phyloP scores from a whole-genome alignment of 2,329 filamentous ascomycete genomes.

The Pseudocercospora vitis region DNA sequence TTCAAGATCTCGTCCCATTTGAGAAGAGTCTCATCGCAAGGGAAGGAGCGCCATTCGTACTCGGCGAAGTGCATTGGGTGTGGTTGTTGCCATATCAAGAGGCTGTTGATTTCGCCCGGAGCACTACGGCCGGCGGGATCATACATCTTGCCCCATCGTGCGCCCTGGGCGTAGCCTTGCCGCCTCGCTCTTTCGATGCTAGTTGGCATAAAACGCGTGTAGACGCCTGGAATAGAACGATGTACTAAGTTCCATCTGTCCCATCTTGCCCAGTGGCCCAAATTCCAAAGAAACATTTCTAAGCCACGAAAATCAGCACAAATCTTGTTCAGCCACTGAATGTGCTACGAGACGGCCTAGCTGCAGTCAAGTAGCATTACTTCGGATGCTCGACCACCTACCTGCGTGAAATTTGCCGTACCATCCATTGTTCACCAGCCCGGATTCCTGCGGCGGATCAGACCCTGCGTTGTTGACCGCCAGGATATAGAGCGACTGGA shows the following conservation, averaged over 20 bases:
- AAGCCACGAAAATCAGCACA: too few relatives aligned
- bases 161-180: not conserved
- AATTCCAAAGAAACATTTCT: slow-evolving; percentile 59
- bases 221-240: slow-evolving; percentile 11
- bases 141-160: not conserved
- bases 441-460: slow-evolving; percentile 25
- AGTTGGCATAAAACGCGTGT: not conserved
- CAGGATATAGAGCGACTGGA: not conserved
- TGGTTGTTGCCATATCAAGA: not conserved
- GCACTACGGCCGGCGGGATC: not conserved
- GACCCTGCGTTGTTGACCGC: not conserved
- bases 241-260: slow-evolving; percentile 40
- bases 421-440: slow-evolving; percentile 41
- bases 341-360: too few relatives aligned
- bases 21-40: not conserved
- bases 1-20: not conserved
- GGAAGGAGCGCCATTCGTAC: slow-evolving; percentile 3
- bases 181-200: not conserved
- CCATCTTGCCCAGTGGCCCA: slow-evolving; percentile 39
- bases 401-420: slow-evolving; percentile 58
- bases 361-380: too few relatives aligned
- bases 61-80: slow-evolving; percentile 1
- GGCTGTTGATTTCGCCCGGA: not conserved
- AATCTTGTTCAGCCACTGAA: too few relatives aligned
- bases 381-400: too few relatives aligned